Evolutionary conservation across 345 rosid species (phyloP).

Genomic region (Acer campestre): DNA sequence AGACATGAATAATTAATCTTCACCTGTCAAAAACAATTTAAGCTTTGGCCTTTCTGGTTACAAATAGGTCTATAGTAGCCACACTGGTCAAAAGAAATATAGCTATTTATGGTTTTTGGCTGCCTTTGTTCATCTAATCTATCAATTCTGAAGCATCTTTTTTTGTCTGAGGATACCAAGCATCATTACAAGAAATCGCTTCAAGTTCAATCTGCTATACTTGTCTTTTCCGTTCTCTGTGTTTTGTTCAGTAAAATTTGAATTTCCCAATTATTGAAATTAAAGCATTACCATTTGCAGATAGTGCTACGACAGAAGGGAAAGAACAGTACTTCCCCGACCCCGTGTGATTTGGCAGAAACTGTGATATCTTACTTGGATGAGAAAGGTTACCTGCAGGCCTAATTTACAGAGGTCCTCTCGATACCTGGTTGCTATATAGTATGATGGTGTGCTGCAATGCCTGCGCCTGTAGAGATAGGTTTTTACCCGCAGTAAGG

Average conservation of each 20-base stretch:
- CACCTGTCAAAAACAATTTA: neutral
- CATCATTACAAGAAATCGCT: neutral
- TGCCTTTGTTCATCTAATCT: neutral
- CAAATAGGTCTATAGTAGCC: neutral
- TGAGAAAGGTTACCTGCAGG: constrained; percentile 60
- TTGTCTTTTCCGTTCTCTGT: neutral
- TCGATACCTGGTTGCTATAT: constrained; percentile 10
- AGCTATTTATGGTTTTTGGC: neutral
- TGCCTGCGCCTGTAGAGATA: neutral
- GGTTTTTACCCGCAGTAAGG: constrained; percentile 17
- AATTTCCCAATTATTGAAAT: neutral
- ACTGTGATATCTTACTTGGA: constrained; percentile 67
- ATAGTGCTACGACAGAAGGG: constrained; percentile 49
- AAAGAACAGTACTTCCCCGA: constrained; percentile 44
- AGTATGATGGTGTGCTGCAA: neutral
- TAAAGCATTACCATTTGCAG: constrained; percentile 43
- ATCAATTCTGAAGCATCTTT: neutral
- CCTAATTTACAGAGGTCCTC: constrained; percentile 25
- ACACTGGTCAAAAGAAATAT: neutral
- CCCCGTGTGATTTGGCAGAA: constrained; percentile 67
- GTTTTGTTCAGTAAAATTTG: neutral
- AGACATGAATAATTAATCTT: constrained; percentile 1
- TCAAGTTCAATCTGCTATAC: neutral
- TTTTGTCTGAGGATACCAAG: neutral
- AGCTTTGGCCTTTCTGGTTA: neutral